These are phyloP conservation scores for Fusarium humuli DNA, from an alignment of 2,329 filamentous ascomycete species.

Conservation along the genomic window DNA sequence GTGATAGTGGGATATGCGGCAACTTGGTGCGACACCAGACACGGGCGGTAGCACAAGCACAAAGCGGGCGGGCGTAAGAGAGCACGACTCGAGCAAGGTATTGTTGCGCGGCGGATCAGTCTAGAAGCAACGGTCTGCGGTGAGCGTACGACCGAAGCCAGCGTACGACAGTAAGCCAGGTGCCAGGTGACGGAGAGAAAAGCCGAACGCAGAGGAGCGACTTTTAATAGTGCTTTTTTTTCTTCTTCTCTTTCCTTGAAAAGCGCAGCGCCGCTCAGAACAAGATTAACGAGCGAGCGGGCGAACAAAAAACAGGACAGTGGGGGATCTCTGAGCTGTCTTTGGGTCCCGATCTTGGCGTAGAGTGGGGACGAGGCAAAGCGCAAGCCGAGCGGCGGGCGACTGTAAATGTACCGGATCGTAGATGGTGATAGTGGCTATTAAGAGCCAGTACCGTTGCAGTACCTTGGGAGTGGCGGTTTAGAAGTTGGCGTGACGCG, in stretches of 20 bases:
- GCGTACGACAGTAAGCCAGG: constrained; percentile 37
- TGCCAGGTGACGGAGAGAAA: constrained; percentile 20
- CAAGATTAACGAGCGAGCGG: constrained; percentile 18
- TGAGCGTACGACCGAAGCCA: constrained; percentile 30
- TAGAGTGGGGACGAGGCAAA: constrained; percentile 40
- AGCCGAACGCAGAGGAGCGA: constrained; percentile 25
- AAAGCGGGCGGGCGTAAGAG: constrained; percentile 26
- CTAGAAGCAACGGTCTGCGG: constrained; percentile 36
- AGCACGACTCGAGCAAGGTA: constrained; percentile 38
- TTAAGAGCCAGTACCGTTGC: constrained; percentile 14
- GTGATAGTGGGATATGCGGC: constrained; percentile 26
- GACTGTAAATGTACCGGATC: constrained; percentile 13
- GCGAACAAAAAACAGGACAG: constrained; percentile 35
- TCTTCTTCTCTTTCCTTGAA: not conserved
- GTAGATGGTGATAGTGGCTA: constrained; percentile 35
- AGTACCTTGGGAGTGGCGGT: constrained; percentile 26
- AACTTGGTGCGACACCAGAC: constrained; percentile 32
- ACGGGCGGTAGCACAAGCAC: constrained; percentile 25
- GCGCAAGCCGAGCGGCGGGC: constrained; percentile 14
- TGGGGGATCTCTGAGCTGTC: constrained; percentile 36
- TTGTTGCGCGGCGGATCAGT: constrained; percentile 39
- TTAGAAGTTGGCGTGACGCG: constrained; percentile 25
- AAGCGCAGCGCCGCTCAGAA: constrained; percentile 24
- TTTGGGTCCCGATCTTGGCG: constrained; percentile 33
- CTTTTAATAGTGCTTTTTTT: constrained; percentile 1